phyloP scores from a whole-genome alignment of 148 eudicot genomes.

The Chenopodium quinoa region DNA sequence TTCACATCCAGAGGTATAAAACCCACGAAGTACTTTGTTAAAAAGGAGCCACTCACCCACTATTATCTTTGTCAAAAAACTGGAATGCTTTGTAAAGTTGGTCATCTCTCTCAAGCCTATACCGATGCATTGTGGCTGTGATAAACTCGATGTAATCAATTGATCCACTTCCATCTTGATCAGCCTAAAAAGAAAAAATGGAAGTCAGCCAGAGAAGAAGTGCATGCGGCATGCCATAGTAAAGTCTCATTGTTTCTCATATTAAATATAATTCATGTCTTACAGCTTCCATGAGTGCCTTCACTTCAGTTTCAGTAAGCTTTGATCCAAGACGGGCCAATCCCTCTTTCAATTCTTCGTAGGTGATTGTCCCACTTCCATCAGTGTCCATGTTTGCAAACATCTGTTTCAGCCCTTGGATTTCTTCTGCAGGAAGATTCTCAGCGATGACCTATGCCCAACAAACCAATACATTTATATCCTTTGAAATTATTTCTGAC shows the following conservation, averaged over 20 bases:
- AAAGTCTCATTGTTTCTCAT: constrained; percentile 1
- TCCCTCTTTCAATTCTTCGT: constrained; percentile 73
- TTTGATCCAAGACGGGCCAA: constrained; percentile 81
- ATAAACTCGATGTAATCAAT: constrained; percentile 91
- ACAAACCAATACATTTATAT: not conserved
- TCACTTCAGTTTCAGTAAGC: constrained; percentile 80
- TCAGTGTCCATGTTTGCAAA: constrained; percentile 85
- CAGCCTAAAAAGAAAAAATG: constrained; percentile 51
- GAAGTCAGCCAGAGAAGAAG: not conserved
- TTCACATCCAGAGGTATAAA: not conserved
- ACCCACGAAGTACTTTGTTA: not conserved
- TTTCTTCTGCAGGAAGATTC: constrained; percentile 73
- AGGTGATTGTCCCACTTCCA: constrained; percentile 81
- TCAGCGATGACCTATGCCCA: constrained; percentile 68
- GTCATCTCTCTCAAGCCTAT: constrained; percentile 79
- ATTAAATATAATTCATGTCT: constrained; percentile 13
- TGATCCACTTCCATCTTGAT: constrained; percentile 86
- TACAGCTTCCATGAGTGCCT: constrained; percentile 95
- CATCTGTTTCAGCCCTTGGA: constrained; percentile 86
- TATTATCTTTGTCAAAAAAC: constrained; percentile 70
- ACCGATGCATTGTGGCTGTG: constrained; percentile 87
- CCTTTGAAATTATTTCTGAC: not conserved
- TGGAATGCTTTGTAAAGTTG: constrained; percentile 77
- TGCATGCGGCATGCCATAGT: not conserved
- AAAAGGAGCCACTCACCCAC: constrained; percentile 50